A percentile compares a stretch with the other conserved stretches of the same genome.
phyloP scores from a whole-genome alignment of 1,284 basidiomycete species.

The Salmacisia buchloeana region DNA sequence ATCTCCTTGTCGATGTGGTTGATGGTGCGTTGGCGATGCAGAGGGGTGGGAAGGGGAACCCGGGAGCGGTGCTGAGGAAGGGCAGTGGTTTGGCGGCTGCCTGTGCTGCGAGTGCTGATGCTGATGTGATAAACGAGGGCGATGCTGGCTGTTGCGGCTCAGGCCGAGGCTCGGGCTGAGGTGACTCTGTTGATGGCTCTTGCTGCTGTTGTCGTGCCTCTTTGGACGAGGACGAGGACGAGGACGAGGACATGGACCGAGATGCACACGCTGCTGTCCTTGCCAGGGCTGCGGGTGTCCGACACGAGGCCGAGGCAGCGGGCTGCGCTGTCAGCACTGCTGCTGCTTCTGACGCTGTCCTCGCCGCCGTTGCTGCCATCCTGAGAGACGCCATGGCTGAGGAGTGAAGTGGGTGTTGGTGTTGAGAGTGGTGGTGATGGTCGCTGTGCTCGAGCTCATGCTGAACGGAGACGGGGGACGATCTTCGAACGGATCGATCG shows the following conservation, averaged over 20 bases:
- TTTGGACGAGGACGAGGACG: background rate
- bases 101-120: conserved; percentile 17
- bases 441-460: background rate
- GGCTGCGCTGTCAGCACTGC: too few relatives aligned
- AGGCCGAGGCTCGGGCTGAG: background rate
- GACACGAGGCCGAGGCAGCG: too few relatives aligned
- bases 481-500: too few relatives aligned
- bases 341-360: too few relatives aligned
- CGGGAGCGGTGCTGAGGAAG: conserved; percentile 67
- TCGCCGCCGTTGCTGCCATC: too few relatives aligned
- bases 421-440: too few relatives aligned
- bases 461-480: too few relatives aligned
- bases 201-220: background rate
- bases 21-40: background rate
- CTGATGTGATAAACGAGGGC: conserved; percentile 9
- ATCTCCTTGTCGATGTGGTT: background rate
- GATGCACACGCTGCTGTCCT: background rate
- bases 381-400: too few relatives aligned
- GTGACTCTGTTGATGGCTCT: background rate
- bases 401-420: too few relatives aligned
- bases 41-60: conserved; percentile 58
- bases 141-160: too few relatives aligned
- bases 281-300: too few relatives aligned
- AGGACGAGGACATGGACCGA: background rate
- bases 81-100: conserved; percentile 52